Percentiles rank a stretch among this genome's conserved stretches.
Evolutionary conservation across 225 moss, liverwort and hornwort species (phyloP).

Genomic region (Sphagnum tenellum): DNA sequence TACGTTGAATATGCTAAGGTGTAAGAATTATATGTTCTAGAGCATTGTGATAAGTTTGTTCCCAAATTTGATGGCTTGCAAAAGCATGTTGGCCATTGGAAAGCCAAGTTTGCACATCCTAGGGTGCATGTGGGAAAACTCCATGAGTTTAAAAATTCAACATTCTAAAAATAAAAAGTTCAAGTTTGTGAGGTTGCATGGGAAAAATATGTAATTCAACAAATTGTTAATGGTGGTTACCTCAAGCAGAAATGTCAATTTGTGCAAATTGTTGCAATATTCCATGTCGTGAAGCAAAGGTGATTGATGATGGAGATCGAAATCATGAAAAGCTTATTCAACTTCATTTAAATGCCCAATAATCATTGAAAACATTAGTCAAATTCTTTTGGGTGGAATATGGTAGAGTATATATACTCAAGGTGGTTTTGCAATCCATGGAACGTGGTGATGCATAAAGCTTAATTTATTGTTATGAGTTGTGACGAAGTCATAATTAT

Average conservation of each 20-base stretch:
- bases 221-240: too few species aligned
- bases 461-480: neutral
- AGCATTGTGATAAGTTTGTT: too few species aligned
- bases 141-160: too few species aligned
- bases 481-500: neutral
- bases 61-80: too few species aligned
- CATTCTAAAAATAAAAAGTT: too few species aligned
- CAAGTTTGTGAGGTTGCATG: too few species aligned
- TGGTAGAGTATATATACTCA: neutral
- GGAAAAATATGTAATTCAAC: too few species aligned
- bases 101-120: too few species aligned
- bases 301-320: neutral
- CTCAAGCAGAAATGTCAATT: neutral
- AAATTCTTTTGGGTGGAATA: neutral
- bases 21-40: too few species aligned
- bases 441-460: neutral
- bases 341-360: neutral
- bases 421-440: neutral
- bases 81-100: too few species aligned
- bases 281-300: neutral
- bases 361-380: neutral
- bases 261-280: neutral
- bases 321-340: neutral
- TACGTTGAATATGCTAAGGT: too few species aligned
- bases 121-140: too few species aligned